phyloP scores from a whole-genome alignment of 495 filamentous ascomycete genomes.

The Penicillium desertorum region DNA sequence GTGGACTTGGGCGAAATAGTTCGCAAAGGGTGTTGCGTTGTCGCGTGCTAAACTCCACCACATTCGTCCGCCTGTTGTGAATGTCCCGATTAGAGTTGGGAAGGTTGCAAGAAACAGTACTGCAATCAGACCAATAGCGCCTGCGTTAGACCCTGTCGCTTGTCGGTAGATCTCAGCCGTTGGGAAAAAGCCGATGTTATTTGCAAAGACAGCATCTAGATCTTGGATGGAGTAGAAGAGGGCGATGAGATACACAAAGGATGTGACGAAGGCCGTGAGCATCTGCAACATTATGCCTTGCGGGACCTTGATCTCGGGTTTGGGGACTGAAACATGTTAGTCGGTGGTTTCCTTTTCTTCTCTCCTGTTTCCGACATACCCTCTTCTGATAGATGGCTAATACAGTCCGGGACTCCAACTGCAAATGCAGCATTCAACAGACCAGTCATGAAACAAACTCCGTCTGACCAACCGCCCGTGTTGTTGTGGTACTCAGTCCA shows the following conservation, averaged over 20 bases:
- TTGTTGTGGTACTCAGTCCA: constrained; percentile 62
- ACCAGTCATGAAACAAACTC: constrained; percentile 69
- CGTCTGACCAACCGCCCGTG: constrained; percentile 63
- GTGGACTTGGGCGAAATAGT: constrained; percentile 37
- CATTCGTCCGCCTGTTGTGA: constrained; percentile 67
- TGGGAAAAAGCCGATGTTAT: constrained; percentile 59
- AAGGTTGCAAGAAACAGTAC: constrained; percentile 54
- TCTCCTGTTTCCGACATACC: constrained; percentile 15
- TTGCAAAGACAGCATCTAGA: constrained; percentile 53
- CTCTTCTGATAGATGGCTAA: constrained; percentile 76
- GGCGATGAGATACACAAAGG: constrained; percentile 30
- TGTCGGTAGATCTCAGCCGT: constrained; percentile 72
- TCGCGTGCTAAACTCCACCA: constrained; percentile 79
- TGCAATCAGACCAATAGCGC: constrained; percentile 59
- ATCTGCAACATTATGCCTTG: constrained; percentile 58
- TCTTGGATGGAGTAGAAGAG: constrained; percentile 67
- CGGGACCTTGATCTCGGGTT: constrained; percentile 28
- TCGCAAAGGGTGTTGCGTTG: constrained; percentile 46
- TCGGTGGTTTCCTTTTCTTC: background rate
- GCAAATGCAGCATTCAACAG: constrained; percentile 77
- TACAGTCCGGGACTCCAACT: constrained; percentile 69
- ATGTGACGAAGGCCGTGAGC: constrained; percentile 57
- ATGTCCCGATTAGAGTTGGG: constrained; percentile 60
- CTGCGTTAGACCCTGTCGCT: constrained; percentile 60
- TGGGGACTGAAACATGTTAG: constrained; percentile 21